Conservation (phyloP, 129 eudicot species). For the Sambucus nigra region DNA sequence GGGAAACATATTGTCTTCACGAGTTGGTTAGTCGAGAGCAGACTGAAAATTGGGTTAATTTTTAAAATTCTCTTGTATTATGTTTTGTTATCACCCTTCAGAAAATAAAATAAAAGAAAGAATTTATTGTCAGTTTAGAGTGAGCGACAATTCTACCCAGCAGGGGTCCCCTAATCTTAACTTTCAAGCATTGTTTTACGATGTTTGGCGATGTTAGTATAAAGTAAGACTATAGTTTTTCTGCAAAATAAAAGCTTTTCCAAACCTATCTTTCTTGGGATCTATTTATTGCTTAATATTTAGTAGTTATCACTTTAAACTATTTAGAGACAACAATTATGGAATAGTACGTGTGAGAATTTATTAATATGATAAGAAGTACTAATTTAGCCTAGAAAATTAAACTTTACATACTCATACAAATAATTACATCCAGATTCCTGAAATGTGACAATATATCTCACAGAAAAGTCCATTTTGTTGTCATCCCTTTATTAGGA, state of each 20-base stretch:
- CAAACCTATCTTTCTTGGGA: not conserved
- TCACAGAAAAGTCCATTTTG: no score
- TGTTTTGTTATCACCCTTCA: not conserved
- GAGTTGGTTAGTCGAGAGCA: conserved; percentile 71
- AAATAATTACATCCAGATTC: no score
- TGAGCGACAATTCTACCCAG: not conserved
- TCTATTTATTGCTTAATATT: not conserved
- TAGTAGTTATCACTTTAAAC: not conserved
- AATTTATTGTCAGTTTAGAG: not conserved
- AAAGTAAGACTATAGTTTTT: not conserved
- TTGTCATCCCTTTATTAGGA: no score
- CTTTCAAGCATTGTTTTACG: not conserved
- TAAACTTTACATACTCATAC: no score
- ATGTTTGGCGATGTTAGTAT: not conserved
- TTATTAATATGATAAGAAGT: no score
- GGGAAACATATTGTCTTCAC: conserved; percentile 65
- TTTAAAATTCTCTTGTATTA: not conserved
- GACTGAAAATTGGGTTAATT: conserved; percentile 19
- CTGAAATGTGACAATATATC: no score
- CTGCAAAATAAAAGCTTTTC: not conserved
- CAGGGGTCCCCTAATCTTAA: not conserved
- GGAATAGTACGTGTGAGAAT: no score
- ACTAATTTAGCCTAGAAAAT: no score
- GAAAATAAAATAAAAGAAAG: not conserved
- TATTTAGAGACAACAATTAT: not conserved